Base-by-base conservation (phyloP, 768 basidiomycete genomes). In the Favolaschia claudopus region DNA sequence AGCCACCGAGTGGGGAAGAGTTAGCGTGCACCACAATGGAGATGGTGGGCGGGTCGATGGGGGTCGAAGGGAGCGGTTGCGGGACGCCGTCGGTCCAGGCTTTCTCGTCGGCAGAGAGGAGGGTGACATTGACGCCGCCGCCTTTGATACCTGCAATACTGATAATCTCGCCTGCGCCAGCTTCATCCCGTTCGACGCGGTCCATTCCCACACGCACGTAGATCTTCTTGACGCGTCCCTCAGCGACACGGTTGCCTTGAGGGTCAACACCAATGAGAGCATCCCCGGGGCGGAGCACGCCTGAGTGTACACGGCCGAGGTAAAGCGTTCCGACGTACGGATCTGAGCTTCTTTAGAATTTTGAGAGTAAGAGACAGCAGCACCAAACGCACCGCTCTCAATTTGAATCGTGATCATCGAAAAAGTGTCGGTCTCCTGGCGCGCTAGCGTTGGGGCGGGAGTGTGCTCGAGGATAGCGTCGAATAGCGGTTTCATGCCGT, bases 361-460 rank as follows among this genome's bases (percentile, higher is more conserved):
- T 13, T 8, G 28, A 12, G 25, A 56, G 34, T 6, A 5, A 9
- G n/a, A 14, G n/a, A 8, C 44, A 22, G 12, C 39, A 44, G 43
- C 22, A 25, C 14, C 2, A 17, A 37, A 51, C 56, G 14, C 24
- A 63, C 62, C 81, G 19, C 70, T 75, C 67, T 82, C 81, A n/a
- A 83, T 77, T 59, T 83, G 82, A 13, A 82, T 76, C 1, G 80
- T 82, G 37, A 83, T 71, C 82, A 83, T 83, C 12, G 80, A 80
- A 63, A 82, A 82, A n/a, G 80, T 79, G 8, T 67, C 65, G 0
- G 72, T 38, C 2, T 64, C 14, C 75, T 66, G 33, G 67, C 67
- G n/a, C 77, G 77, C 59, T 77, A 77, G 32, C 3, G 62, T 61
- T 0, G 81, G 80, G 1, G 80, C 57, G 2, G 78, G 75, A 28